Conservation (phyloP, 768 basidiomycete species). For the Rhizopogon vulgaris region DNA sequence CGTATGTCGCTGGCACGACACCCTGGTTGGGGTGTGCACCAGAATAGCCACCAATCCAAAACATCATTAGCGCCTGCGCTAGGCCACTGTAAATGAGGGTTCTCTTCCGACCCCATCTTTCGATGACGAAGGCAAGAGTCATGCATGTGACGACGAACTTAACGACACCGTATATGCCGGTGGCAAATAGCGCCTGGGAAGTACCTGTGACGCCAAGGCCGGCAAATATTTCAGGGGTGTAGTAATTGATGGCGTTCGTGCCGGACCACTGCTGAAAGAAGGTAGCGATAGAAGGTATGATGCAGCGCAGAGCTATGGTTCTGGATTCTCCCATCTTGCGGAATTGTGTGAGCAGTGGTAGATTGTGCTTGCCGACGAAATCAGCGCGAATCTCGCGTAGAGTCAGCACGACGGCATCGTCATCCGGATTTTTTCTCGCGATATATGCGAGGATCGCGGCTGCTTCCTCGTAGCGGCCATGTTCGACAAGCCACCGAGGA, state of each 20-base stretch:
- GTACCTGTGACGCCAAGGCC: constrained; percentile 28
- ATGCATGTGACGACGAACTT: constrained; percentile 28
- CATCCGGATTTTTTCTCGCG: constrained; percentile 15
- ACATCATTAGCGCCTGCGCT: constrained; percentile 29
- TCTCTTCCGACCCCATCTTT: constrained; percentile 33
- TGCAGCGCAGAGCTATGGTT: constrained; percentile 22
- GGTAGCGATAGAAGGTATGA: constrained; percentile 27
- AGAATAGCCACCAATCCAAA: constrained; percentile 29
- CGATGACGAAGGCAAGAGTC: constrained; percentile 32
- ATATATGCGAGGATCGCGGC: constrained; percentile 25
- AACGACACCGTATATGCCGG: constrained; percentile 36
- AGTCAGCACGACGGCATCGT: constrained; percentile 24
- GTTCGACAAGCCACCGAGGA: constrained; percentile 35
- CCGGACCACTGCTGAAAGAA: constrained; percentile 37
- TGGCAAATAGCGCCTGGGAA: constrained; percentile 29
- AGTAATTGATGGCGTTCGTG: constrained; percentile 38
- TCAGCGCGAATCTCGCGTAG: constrained; percentile 31
- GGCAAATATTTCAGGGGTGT: constrained; percentile 31
- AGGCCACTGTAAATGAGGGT: constrained; percentile 31
- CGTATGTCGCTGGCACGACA: constrained; percentile 26
- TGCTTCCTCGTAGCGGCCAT: constrained; percentile 28
- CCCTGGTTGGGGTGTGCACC: constrained; percentile 22
- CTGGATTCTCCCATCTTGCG: constrained; percentile 28
- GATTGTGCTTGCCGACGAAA: constrained; percentile 24
- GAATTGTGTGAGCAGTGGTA: constrained; percentile 21